Base-by-base conservation (phyloP, 2,329 filamentous ascomycete genomes). In the Metarhizium sp. region DNA sequence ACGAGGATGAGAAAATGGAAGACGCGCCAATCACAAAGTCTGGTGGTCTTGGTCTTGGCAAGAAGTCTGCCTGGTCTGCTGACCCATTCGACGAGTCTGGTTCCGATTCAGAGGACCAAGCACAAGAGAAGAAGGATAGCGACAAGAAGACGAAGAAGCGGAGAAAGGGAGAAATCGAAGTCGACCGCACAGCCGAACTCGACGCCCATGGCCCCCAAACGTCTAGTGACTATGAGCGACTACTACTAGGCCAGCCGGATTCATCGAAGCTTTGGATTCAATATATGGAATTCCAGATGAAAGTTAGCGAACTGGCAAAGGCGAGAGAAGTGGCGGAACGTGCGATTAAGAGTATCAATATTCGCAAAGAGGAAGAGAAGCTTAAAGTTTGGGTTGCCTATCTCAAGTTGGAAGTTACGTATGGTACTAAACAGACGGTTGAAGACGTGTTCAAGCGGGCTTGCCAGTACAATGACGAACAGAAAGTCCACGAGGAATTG, bases 201-300 rank as follows among this genome's bases (percentile, higher is more conserved):
- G 91, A 96, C 68, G 84, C 82, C 50, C 84, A 92, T 62, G 92
- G 92, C 0, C 94, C 94, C 2, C 91, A 95, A 68, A 92, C 90
- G 1, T 82, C 89, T 16, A 89, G 88, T 59, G 95, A 99, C 71
- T 99, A 91, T 69, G 95, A 99, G 73, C 87, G 94, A 62, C 84
- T 96, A 29, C 81, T 99, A 46, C 82, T 99, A 25, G 90, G 91
- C 55, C 88, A 95, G 68, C 91, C 94, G 2, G 91, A 97, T 73
- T 92, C 89, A n/a, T 95, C 92, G 0, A 78, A 87, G 59, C 80
- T 97, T 32, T 99, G 94, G 94, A 89, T 96, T 54, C 83, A 90
- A 61, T 99, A 99, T 74, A 97, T 99, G 90, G 91, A 92, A n/a
- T 95, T 95, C 80, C 90, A 97, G 72, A 86, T 96, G 70, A 87